Percentiles rank a stretch among this genome's conserved stretches.
Conservation (phyloP, 2,329 filamentous ascomycete genomes). For the Claviceps paspali region DNA sequence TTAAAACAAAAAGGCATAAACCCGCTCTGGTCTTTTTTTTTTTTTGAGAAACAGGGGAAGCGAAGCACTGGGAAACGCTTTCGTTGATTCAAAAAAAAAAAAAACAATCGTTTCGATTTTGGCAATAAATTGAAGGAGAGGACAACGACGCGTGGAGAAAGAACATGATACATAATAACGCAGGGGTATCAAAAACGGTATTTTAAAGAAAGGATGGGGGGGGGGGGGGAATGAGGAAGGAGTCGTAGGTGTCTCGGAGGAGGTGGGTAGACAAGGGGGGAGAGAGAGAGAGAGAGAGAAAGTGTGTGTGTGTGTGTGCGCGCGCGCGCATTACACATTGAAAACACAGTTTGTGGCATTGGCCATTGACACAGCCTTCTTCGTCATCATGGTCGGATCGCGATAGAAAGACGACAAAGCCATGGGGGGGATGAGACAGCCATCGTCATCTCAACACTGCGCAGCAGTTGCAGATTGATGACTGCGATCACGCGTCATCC, state of each 20-base stretch:
- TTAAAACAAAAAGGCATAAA: no score
- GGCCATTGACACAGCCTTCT: no score
- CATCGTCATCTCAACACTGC: conserved; percentile 5
- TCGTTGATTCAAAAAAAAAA: not conserved
- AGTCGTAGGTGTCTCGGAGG: no score
- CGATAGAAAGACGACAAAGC: no score
- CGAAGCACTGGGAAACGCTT: no score
- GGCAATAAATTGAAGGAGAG: not conserved
- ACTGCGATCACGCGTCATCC: conserved; percentile 35
- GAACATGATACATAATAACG: not conserved
- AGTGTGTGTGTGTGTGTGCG: not conserved
- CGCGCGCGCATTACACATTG: no score
- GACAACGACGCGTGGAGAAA: not conserved
- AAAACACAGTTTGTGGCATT: not conserved
- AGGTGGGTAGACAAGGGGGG: no score
- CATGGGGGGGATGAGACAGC: not conserved
- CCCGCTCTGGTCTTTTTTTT: no score
- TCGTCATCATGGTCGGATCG: not conserved
- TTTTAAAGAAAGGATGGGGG: no score
- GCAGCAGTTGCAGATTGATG: conserved; percentile 14
- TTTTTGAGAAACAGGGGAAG: no score
- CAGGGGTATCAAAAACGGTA: conserved; percentile 7
- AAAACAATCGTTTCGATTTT: not conserved
- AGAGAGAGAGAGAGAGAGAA: conserved; percentile 3
- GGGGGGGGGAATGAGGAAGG: no score